A percentile compares a stretch with the other conserved stretches of the same genome.
phyloP scores from a whole-genome alignment of 805 yeast genomes.

The Saccharomyces cerevisiae region DNA sequence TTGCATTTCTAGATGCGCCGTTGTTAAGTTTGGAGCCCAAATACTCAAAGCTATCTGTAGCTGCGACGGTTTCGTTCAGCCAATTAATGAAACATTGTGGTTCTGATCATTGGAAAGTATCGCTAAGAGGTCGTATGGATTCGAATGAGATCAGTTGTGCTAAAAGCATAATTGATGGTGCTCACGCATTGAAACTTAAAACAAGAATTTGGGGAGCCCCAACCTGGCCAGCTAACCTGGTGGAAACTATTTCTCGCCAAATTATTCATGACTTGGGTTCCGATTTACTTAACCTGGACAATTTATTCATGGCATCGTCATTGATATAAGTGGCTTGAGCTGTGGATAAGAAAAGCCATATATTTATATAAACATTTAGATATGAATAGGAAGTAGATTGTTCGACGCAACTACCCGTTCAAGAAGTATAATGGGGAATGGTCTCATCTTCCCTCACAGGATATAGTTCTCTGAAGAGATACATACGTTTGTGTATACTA shows the following conservation, averaged over 20 bases:
- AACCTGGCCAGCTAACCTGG: slow-evolving; percentile 47
- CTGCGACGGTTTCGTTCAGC: slow-evolving; percentile 39
- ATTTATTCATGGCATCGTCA: slow-evolving; percentile 36
- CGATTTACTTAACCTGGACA: slow-evolving; percentile 59
- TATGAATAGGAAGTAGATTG: background rate
- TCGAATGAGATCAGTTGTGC: slow-evolving; percentile 14
- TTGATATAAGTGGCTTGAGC: background rate
- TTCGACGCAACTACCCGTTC: background rate
- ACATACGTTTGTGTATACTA: background rate
- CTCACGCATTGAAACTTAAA: slow-evolving; percentile 44
- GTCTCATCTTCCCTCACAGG: background rate
- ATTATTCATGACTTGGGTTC: slow-evolving; percentile 37
- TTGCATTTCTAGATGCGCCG: slow-evolving; percentile 42
- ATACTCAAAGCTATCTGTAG: slow-evolving; percentile 20
- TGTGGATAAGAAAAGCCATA: too few relatives aligned
- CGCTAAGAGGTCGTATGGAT: slow-evolving; percentile 8
- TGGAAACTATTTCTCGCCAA: slow-evolving; percentile 43
- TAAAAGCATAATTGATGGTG: slow-evolving; percentile 27
- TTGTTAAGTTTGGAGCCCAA: slow-evolving; percentile 24
- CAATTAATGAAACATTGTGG: slow-evolving; percentile 14
- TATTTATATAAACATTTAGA: background rate
- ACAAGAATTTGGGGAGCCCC: slow-evolving; percentile 70
- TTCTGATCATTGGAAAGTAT: slow-evolving; percentile 3
- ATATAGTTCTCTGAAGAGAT: background rate
- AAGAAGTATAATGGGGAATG: background rate